Percentiles rank a stretch among this genome's conserved stretches.
These are phyloP conservation scores for Selaginella moellendorffii DNA, from an alignment of 75 land plant genomes.

Conservation along the genomic window DNA sequence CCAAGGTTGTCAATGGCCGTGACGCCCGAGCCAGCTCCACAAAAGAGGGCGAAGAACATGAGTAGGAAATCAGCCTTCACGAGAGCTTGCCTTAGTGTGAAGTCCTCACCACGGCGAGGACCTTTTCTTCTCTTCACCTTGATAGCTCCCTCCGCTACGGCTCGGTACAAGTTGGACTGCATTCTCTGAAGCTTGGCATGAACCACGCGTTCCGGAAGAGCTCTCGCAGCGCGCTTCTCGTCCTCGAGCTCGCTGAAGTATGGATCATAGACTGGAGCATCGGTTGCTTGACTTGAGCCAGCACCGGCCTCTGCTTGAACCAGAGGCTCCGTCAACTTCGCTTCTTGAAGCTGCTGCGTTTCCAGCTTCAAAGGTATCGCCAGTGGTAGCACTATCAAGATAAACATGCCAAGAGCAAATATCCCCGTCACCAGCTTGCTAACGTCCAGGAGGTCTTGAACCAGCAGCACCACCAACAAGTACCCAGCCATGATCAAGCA, in stretches of 20 bases:
- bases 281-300: background rate
- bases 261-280: background rate
- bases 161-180: constrained; percentile 32
- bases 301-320: background rate
- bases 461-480: constrained; percentile 24
- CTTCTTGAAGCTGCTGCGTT: background rate
- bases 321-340: background rate
- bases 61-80: constrained; percentile 97
- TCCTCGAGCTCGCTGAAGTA: constrained; percentile 84
- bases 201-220: background rate
- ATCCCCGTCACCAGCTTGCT: constrained; percentile 4
- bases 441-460: constrained; percentile 21
- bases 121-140: constrained; percentile 33
- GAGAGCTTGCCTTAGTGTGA: constrained; percentile 71
- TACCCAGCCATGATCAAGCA: constrained; percentile 31
- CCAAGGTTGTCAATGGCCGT: constrained; percentile 95
- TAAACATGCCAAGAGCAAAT: constrained; percentile 21
- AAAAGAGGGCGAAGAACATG: constrained; percentile 51
- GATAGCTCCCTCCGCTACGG: constrained; percentile 66
- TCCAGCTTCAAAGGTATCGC: constrained; percentile 31
- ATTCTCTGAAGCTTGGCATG: constrained; percentile 2
- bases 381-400: constrained; percentile 24
- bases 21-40: constrained; percentile 88
- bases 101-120: constrained; percentile 86
- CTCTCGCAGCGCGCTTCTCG: constrained; percentile 39